Conservation (phyloP, 441 rosid species). For the Brassica hybrid region DNA sequence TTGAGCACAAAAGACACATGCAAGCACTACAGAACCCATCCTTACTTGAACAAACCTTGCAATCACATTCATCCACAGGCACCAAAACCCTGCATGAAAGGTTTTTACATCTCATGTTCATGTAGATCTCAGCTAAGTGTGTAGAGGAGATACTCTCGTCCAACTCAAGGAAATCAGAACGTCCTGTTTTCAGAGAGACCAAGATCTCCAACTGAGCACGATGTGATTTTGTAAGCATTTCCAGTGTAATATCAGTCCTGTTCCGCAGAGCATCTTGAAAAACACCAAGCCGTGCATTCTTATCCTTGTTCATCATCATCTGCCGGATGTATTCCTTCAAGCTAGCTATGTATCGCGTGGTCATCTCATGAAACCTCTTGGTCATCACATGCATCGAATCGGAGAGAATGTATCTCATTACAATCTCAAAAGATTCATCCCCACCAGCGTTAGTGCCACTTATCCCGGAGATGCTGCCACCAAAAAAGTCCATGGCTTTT, state of each 20-base stretch:
- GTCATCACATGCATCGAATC: conserved; percentile 84
- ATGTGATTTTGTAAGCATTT: conserved; percentile 67
- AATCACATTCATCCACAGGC: conserved; percentile 96
- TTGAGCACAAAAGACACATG: conserved; percentile 96
- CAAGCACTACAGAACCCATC: conserved; percentile 95
- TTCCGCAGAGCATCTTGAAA: conserved; percentile 63
- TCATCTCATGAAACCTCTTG: conserved; percentile 82
- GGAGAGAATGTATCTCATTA: conserved; percentile 67
- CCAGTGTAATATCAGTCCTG: conserved; percentile 72
- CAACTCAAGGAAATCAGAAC: conserved; percentile 68
- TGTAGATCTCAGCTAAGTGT: conserved; percentile 88
- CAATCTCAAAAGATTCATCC: conserved; percentile 71
- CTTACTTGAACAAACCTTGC: conserved; percentile 83
- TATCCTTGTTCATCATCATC: conserved; percentile 69
- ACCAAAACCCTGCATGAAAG: conserved; percentile 65
- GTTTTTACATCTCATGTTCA: conserved; percentile 84
- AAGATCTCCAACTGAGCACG: conserved; percentile 84
- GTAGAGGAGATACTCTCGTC: conserved; percentile 61
- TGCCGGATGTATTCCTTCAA: conserved; percentile 78
- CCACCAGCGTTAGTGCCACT: conserved; percentile 65
- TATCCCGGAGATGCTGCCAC: conserved; percentile 62
- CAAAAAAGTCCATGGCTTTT: conserved; percentile 60
- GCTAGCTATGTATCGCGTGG: conserved; percentile 59
- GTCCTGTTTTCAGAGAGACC: conserved; percentile 83
- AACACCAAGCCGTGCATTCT: conserved; percentile 58